A percentile compares a stretch with the other conserved stretches of the same genome.
Conservation (phyloP, 805 yeast genomes). For the Hyphopichia homilentoma region DNA sequence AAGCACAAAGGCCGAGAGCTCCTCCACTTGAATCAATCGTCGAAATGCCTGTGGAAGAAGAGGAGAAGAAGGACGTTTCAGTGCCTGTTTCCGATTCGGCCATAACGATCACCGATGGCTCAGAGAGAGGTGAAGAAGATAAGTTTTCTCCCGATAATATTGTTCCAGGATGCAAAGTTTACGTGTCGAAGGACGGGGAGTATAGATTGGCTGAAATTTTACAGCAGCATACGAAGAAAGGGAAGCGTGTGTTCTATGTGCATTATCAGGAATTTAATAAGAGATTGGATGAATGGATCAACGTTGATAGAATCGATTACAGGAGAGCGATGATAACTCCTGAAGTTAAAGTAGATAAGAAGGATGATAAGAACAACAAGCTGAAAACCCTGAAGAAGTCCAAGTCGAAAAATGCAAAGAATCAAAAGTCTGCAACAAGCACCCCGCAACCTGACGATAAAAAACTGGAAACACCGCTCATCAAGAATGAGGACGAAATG, state of each 20-base stretch:
- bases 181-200: constrained; percentile 77
- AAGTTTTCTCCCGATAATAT: constrained; percentile 45
- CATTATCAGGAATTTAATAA: constrained; percentile 94
- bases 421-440: constrained; percentile 10
- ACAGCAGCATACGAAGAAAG: constrained; percentile 70
- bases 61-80: constrained; percentile 4
- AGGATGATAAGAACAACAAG: constrained; percentile 37
- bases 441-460: constrained; percentile 26
- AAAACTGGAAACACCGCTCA: constrained; percentile 19
- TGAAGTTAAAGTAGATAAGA: constrained; percentile 49
- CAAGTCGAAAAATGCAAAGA: constrained; percentile 10
- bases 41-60: constrained; percentile 10
- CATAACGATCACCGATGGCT: constrained; percentile 9
- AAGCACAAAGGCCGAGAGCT: too few species aligned
- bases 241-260: constrained; percentile 79
- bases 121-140: constrained; percentile 3
- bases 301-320: constrained; percentile 65
- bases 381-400: constrained; percentile 23
- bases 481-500: constrained; percentile 58
- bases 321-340: constrained; percentile 71
- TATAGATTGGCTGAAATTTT: constrained; percentile 81
- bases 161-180: constrained; percentile 75
- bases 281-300: constrained; percentile 94
- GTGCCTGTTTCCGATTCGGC: constrained; percentile 10
- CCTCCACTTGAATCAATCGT: background rate